phyloP scores from a whole-genome alignment of 257 asterid genomes.

The Agastache rugosa region DNA sequence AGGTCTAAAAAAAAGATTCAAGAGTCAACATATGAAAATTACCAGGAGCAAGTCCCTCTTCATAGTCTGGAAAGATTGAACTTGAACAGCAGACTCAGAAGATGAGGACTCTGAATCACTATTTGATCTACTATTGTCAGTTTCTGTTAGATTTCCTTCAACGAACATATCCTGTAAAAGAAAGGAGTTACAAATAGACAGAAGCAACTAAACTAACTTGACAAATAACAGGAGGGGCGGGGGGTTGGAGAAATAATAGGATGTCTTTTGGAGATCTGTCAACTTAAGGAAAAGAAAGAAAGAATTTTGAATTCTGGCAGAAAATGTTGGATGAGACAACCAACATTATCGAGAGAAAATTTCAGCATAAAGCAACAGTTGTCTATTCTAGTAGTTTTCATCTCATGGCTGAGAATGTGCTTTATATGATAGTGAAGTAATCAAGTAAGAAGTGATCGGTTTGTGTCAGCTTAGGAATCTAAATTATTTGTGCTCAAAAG shows the following conservation, averaged over 20 bases:
- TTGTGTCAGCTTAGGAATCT: not conserved
- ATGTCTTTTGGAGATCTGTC: not conserved
- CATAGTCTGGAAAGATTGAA: conserved; percentile 58
- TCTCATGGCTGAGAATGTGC: conserved; percentile 8
- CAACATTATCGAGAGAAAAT: conserved; percentile 1
- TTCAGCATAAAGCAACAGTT: conserved; percentile 2
- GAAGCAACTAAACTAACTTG: conserved; percentile 1
- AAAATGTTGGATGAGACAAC: conserved; percentile 14
- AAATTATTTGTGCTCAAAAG: conserved; percentile 22
- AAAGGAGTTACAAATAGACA: conserved; percentile 14
- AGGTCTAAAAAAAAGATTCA: conserved; percentile 9
- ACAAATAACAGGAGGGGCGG: conserved; percentile 2
- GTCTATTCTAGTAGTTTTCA: conserved; percentile 11
- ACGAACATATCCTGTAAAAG: conserved; percentile 60
- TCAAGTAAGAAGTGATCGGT: conserved; percentile 3
- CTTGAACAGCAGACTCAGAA: conserved; percentile 45
- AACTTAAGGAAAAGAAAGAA: conserved; percentile 22
- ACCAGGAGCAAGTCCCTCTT: conserved; percentile 86
- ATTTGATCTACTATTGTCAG: conserved; percentile 48
- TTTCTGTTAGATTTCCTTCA: conserved; percentile 53
- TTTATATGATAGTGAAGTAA: conserved; percentile 9
- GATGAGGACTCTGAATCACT: conserved; percentile 56
- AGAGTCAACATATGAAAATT: conserved; percentile 34
- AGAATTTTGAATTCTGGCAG: conserved; percentile 17
- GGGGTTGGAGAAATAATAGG: not conserved